Conservation (phyloP, 2,329 filamentous ascomycete species). For the Niveomyces coronatus region DNA sequence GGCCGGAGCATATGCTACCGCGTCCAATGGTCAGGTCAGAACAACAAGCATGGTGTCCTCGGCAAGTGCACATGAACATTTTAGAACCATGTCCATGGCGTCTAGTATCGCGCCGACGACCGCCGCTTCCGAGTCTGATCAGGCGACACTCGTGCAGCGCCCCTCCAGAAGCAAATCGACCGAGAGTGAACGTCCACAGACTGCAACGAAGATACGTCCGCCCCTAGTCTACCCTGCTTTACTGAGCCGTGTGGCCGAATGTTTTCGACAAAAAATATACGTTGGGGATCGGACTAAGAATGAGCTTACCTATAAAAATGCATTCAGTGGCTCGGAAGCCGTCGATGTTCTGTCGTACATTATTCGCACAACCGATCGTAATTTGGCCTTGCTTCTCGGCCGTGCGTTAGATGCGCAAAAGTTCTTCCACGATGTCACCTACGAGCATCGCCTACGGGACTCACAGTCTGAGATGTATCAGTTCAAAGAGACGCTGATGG, state of each 20-base stretch:
- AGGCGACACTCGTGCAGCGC: constrained; percentile 38
- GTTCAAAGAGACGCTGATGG: constrained; percentile 85
- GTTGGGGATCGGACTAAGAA: constrained; percentile 90
- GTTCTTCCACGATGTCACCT: constrained; percentile 98
- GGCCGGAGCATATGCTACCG: constrained; percentile 30
- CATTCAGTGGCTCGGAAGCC: constrained; percentile 90
- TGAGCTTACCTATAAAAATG: constrained; percentile 91
- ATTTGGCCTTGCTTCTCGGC: constrained; percentile 81
- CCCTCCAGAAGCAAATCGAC: constrained; percentile 48
- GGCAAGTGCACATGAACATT: constrained; percentile 33
- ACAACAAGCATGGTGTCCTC: constrained; percentile 54
- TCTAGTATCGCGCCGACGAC: constrained; percentile 69
- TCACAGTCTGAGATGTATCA: constrained; percentile 94
- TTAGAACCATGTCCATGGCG: constrained; percentile 83
- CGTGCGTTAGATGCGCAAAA: constrained; percentile 93
- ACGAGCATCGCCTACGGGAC: constrained; percentile 89
- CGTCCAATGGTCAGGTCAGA: constrained; percentile 44
- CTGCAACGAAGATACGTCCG: constrained; percentile 51
- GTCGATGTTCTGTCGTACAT: constrained; percentile 95
- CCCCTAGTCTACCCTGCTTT: constrained; percentile 91
- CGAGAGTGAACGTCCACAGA: constrained; percentile 46
- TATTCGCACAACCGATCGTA: constrained; percentile 92
- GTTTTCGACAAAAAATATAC: constrained; percentile 80
- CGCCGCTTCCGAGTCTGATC: constrained; percentile 48
- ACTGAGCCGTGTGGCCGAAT: constrained; percentile 84